phyloP scores from a whole-genome alignment of 345 rosid genomes.

The Rhodamnia argentea region DNA sequence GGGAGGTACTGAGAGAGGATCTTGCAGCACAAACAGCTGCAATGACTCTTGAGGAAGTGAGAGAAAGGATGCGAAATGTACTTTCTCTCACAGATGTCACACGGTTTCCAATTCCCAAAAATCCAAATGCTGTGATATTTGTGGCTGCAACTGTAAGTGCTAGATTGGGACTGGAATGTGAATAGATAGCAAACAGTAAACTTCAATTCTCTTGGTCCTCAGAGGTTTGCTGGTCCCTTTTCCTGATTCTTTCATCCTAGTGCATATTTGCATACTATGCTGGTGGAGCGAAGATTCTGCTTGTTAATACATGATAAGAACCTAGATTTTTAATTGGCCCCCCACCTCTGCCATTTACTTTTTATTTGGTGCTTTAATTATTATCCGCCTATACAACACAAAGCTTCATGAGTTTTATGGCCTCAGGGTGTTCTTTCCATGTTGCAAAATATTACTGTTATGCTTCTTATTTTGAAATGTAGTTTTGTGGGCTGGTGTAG shows the following conservation, averaged over 20 bases:
- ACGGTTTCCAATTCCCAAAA: conserved; percentile 87
- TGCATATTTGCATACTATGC: background rate
- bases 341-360: background rate
- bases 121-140: conserved; percentile 73
- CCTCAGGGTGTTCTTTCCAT: background rate
- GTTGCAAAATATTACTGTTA: background rate
- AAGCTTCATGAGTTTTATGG: background rate
- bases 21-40: conserved; percentile 56
- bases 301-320: background rate
- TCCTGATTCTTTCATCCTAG: background rate
- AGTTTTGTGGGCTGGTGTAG: background rate
- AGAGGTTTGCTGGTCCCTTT: background rate
- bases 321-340: background rate
- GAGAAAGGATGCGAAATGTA: conserved; percentile 83
- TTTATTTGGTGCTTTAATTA: background rate
- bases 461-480: background rate
- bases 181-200: background rate
- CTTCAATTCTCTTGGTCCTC: background rate
- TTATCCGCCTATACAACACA: background rate
- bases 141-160: conserved; percentile 97
- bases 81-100: conserved; percentile 98
- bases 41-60: conserved; percentile 91
- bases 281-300: background rate
- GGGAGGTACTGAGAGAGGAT: conserved; percentile 96
- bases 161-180: background rate